phyloP scores from a whole-genome alignment of 2,329 filamentous ascomycete genomes.

The Dryadomyces quercivorus region DNA sequence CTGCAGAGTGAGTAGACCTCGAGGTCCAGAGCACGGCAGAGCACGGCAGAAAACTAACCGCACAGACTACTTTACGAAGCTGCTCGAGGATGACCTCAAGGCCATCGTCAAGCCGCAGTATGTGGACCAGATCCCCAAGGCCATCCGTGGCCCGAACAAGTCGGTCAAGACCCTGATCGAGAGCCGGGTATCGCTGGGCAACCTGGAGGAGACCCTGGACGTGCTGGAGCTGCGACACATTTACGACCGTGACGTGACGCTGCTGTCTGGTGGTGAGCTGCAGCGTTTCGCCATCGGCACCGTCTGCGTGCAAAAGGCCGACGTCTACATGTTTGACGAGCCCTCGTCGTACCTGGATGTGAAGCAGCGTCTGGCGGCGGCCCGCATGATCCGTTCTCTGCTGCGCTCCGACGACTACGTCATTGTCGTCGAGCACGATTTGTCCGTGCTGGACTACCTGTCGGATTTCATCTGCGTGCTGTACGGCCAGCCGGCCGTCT shows the following conservation, averaged over 20 bases:
- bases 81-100: constrained; percentile 93
- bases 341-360: constrained; percentile 98
- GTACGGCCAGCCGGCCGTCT: constrained; percentile 89
- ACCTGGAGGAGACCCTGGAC: constrained; percentile 71
- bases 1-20: constrained; percentile 64
- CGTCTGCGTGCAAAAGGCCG: constrained; percentile 89
- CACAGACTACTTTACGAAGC: constrained; percentile 93
- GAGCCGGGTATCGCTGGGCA: constrained; percentile 62
- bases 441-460: constrained; percentile 95
- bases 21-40: not conserved
- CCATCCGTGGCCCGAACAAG: constrained; percentile 72
- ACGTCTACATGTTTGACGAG: constrained; percentile 99
- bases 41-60: not conserved
- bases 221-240: constrained; percentile 55
- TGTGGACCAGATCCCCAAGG: constrained; percentile 93
- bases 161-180: constrained; percentile 69
- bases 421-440: constrained; percentile 98
- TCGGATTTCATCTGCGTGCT: constrained; percentile 97
- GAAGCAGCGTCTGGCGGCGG: constrained; percentile 92
- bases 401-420: constrained; percentile 86
- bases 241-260: constrained; percentile 77
- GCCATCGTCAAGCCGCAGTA: constrained; percentile 98
- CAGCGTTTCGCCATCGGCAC: constrained; percentile 96
- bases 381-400: constrained; percentile 82
- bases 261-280: constrained; percentile 92